Percentiles rank a stretch among this genome's conserved stretches.
Conservation (phyloP, 306 rosid species). For the Pueraria montana region DNA sequence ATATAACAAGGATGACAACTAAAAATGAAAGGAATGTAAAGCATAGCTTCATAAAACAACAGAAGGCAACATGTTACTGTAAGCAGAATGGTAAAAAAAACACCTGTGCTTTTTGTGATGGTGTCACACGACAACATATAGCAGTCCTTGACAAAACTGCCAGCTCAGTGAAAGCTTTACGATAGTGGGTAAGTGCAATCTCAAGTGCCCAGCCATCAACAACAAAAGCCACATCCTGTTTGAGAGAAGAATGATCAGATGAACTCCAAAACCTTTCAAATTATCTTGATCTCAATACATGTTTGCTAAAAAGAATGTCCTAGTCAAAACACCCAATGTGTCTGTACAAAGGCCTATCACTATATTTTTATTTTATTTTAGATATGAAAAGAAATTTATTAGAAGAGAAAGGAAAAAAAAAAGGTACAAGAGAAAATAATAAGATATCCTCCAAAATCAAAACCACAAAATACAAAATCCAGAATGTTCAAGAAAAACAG, state of each 20-base stretch:
- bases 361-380: constrained; percentile 37
- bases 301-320: constrained; percentile 13
- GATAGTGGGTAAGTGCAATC: constrained; percentile 86
- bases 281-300: constrained; percentile 11
- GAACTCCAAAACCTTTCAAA: constrained; percentile 35
- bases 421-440: constrained; percentile 30
- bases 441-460: constrained; percentile 35
- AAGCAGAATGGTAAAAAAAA: constrained; percentile 28
- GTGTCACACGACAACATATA: constrained; percentile 98
- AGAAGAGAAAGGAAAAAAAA: constrained; percentile 16
- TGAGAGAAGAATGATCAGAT: constrained; percentile 28
- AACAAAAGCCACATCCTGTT: constrained; percentile 94
- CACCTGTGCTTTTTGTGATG: constrained; percentile 99
- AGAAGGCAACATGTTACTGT: constrained; percentile 26
- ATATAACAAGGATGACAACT: constrained; percentile 32
- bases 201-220: constrained; percentile 99
- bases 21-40: constrained; percentile 24
- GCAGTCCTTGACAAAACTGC: constrained; percentile 99
- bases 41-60: constrained; percentile 35
- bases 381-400: constrained; percentile 7
- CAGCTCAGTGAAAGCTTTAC: constrained; percentile 91
- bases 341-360: constrained; percentile 33
- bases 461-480: constrained; percentile 18
- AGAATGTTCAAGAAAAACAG: constrained; percentile 23
- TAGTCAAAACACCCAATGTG: constrained; percentile 28